Conservation (phyloP, 1,139 yeast species). For the Pneumocystis oryctolagi region DNA sequence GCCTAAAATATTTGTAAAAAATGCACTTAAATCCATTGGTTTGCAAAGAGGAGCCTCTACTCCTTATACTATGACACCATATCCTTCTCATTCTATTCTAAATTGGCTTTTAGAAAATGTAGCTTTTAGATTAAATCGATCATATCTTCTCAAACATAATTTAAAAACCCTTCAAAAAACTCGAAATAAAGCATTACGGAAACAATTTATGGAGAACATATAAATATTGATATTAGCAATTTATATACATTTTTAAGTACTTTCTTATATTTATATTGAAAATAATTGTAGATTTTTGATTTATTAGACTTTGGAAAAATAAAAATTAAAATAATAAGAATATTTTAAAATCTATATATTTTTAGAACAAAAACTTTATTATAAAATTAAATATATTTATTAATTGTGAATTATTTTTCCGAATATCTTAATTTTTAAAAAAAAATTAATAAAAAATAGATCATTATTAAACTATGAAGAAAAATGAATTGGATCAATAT, state of each 20-base stretch:
- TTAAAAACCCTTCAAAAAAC: slow-evolving; percentile 62
- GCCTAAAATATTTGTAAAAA: slow-evolving; percentile 60
- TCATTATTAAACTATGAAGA: background rate
- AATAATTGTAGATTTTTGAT: no score
- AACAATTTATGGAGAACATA: slow-evolving; percentile 18
- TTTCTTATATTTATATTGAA: background rate
- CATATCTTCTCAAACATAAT: slow-evolving; percentile 49
- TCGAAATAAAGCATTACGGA: slow-evolving; percentile 65
- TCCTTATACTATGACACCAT: slow-evolving; percentile 76
- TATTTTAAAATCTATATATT: no score
- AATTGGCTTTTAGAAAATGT: slow-evolving; percentile 69
- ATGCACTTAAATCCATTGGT: slow-evolving; percentile 56
- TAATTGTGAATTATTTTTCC: no score
- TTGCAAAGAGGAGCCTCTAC: slow-evolving; percentile 88
- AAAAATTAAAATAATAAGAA: no score
- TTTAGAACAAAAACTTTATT: no score
- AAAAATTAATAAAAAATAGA: background rate
- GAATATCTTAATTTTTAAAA: background rate
- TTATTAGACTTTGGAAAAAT: no score
- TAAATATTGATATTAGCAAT: background rate
- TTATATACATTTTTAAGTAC: background rate
- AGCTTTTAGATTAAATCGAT: slow-evolving; percentile 63
- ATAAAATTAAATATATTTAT: no score
- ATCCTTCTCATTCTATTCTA: slow-evolving; percentile 86
- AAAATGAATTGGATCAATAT: background rate